Evolutionary conservation across 148 eudicot genomes (phyloP).

Genomic region (Bassia scoparia): DNA sequence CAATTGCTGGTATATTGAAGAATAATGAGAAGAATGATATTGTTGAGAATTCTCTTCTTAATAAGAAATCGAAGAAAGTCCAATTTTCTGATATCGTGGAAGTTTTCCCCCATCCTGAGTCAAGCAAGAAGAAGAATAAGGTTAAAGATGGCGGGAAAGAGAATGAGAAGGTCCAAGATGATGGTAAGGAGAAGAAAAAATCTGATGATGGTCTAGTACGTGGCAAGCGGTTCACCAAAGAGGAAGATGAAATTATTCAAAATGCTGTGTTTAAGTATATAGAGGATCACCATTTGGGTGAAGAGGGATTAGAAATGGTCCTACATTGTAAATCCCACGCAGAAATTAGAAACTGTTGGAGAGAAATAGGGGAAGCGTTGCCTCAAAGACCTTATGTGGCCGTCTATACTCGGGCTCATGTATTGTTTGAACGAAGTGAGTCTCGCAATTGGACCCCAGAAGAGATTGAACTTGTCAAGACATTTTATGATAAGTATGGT

Average conservation of each 20-base stretch:
- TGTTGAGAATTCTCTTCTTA: conserved; percentile 11
- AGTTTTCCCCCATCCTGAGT: conserved; percentile 24
- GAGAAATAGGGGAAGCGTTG: conserved; percentile 29
- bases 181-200: background rate
- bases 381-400: conserved; percentile 30
- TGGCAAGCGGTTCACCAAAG: conserved; percentile 39
- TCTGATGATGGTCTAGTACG: conserved; percentile 22
- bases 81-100: conserved; percentile 29
- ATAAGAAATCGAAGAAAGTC: conserved; percentile 30
- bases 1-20: background rate
- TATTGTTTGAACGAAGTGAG: conserved; percentile 35
- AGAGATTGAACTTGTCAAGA: conserved; percentile 26
- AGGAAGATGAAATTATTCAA: conserved; percentile 39
- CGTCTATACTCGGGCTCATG: conserved; percentile 34
- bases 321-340: conserved; percentile 23
- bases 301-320: conserved; percentile 39
- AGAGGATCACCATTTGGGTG: conserved; percentile 31
- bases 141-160: conserved; percentile 1
- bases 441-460: conserved; percentile 33
- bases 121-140: background rate
- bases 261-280: conserved; percentile 34
- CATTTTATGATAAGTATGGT: conserved; percentile 28
- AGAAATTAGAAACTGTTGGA: conserved; percentile 37
- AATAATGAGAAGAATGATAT: background rate
- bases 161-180: conserved; percentile 6